phyloP scores from a whole-genome alignment of 2,329 filamentous ascomycete species.

The Botrytis medusae region DNA sequence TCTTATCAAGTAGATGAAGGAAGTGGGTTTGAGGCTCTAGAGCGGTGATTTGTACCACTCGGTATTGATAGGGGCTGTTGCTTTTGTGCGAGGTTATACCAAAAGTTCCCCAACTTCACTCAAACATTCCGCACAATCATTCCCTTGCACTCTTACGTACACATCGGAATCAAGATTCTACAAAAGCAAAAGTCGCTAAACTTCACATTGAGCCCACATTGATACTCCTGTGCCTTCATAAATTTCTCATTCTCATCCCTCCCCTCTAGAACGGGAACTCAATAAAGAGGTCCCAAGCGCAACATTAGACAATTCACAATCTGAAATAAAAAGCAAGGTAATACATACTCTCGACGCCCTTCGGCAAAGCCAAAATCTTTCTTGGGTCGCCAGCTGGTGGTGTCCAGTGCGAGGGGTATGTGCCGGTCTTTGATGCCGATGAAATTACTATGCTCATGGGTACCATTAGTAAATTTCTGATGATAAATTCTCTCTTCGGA shows the following conservation, averaged over 20 bases:
- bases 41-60: not conserved
- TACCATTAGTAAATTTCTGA: not conserved
- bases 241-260: not conserved
- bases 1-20: not conserved
- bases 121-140: not conserved
- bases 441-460: not conserved
- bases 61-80: not conserved
- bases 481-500: not conserved
- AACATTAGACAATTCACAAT: not conserved
- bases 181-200: not conserved
- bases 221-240: not conserved
- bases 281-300: not conserved
- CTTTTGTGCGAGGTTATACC: not conserved
- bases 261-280: not conserved
- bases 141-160: not conserved
- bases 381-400: slow-evolving; percentile 6
- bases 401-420: slow-evolving; percentile 9
- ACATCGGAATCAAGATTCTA: not conserved
- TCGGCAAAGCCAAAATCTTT: not conserved
- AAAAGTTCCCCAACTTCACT: not conserved
- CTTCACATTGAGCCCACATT: not conserved
- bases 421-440: not conserved
- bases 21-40: not conserved
- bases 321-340: too few relatives aligned
- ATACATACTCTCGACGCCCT: slow-evolving; percentile 7